Evolutionary conservation across 1,139 yeast genomes (phyloP), one percentile per base, ranked within the genome.

Genomic region (Debaryomycetaceae sp.): DNA sequence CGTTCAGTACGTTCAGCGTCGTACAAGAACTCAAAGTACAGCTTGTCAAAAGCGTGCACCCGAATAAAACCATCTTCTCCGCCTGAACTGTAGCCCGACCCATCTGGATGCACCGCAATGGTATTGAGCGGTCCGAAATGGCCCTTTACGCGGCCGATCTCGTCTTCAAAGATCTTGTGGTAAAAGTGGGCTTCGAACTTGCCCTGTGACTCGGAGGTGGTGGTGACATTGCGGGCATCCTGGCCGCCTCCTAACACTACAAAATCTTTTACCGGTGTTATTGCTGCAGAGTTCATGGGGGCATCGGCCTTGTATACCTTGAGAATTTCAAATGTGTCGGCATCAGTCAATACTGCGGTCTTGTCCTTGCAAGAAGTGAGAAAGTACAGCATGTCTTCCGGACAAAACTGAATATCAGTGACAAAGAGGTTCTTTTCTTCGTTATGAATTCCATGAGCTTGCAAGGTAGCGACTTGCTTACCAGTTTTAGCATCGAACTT

Each of bases 241-340:
- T 90, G 98, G 74, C 99, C 99, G 61, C 99, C 99, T 32, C 98
- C 98, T 40, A 92, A 69, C 32, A 90, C 79, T 38, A 90, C 83
- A 52, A 79, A 87, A 52, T 90, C 92, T 61, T 92, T 90, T 33
- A 76, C 65, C 16, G 97, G 90, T 7, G 98, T 87, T 43, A 90
- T 79, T 39, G 95, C 80, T 16, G 97, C 98, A 22, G 95, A 76
- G 64, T 92, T 92, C 71, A 92, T 72, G 34, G 98, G 96, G 30
- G 95, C 87, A 53, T 86, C 96, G 6, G 95, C 80, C 45, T 69
- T 73, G 57, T 69, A 90, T 16, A 74, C 77, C 60, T 87, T 86
- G 55, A 83, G 58, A 32, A 77, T 53, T 38, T 76, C 70, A 38
- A 90, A 67, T 26, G 78, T 68, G 40, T 82, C 93, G 26, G 81